Evolutionary conservation across 352 stramenopile species (phyloP), one percentile per base, ranked within the genome.

Genomic region (Globisporangium solare): DNA sequence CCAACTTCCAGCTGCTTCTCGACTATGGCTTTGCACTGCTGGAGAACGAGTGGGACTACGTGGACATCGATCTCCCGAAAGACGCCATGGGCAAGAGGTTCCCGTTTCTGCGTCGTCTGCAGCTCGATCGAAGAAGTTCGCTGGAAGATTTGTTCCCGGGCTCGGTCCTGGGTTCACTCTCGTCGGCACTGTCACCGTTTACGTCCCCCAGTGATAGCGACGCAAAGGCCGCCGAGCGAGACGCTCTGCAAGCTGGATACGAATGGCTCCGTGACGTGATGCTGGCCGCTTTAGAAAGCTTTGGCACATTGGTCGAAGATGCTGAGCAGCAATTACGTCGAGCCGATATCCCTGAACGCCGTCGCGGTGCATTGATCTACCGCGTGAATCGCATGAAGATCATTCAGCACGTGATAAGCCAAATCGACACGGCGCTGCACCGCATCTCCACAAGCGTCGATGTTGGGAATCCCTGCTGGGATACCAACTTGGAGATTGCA

Each of bases 21-120:
- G 91, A 97, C 58, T 98, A 98, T 63, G 92, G 92, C n/a, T 98
- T 98, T 66, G 74, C 83, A 15, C 68, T 98, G 20, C 51, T 73
- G 8, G 56, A 93, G 48, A 98, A 98, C 46, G 83, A 96, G 66
- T 97, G 89, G 88, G 91, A 90, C 51, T 81, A 66, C 32, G 68
- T 90, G 14, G 80, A 89, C 27, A 41, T 92, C n/a, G 68, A 76
- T 22, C 57, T 91, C 17, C 69, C 71, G 7, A 82, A 73, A 27
- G 61, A 73, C 48, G 61, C 58, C 15, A 17, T 67, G 45, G 56
- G 60, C 1, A 70, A 54, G 14, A 76, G 69, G 27, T 69, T 85
- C 41, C 71, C 71, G 11, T 86, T 86, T 53, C 63, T 76, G 47
- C 69, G 70, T 31, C 62, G 75, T 14, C 60, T 89, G 6, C 73